Evolutionary conservation across 129 eudicot species (phyloP).

Genomic region (Scalesia atractyloides): DNA sequence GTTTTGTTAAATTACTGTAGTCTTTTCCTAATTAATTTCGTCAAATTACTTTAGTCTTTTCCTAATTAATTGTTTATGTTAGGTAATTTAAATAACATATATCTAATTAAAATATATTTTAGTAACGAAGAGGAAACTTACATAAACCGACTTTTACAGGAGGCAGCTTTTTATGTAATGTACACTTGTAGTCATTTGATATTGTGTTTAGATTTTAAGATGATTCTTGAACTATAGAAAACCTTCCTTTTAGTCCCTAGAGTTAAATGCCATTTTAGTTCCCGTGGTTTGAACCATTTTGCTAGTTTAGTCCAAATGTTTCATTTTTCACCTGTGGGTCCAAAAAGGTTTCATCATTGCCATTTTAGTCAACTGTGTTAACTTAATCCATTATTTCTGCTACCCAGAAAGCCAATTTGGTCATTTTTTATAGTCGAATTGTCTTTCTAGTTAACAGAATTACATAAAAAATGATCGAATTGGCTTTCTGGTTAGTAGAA

Average conservation of each 20-base stretch:
- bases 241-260: not conserved
- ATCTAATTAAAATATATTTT: not conserved
- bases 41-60: not conserved
- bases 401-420: too few species aligned
- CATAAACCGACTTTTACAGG: not conserved
- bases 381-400: too few species aligned
- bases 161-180: not conserved
- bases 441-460: too few species aligned
- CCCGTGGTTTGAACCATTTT: too few species aligned
- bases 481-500: too few species aligned
- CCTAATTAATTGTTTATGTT: not conserved
- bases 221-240: conserved; percentile 5
- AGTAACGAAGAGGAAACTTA: not conserved
- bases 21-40: not conserved
- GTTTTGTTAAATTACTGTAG: not conserved
- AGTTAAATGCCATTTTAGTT: too few species aligned
- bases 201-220: not conserved
- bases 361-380: too few species aligned
- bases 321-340: too few species aligned
- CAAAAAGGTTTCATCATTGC: too few species aligned
- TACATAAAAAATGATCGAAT: too few species aligned
- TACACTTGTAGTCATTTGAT: not conserved
- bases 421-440: too few species aligned
- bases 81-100: not conserved
- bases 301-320: too few species aligned